Evolutionary conservation across 768 basidiomycete genomes (phyloP).

Genomic region (Serendipita indica): DNA sequence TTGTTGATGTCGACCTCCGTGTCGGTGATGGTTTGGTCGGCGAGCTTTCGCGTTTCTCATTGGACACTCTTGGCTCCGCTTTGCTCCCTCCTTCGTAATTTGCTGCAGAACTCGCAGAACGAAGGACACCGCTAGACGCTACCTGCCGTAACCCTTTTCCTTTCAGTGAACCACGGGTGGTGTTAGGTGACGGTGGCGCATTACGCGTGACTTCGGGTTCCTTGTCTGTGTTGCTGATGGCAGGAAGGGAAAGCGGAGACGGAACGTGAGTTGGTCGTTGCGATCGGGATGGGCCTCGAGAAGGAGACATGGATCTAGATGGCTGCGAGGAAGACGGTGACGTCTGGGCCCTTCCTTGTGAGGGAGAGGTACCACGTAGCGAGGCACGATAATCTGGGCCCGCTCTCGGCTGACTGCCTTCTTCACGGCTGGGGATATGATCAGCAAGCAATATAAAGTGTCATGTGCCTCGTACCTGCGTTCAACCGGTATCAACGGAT

Average conservation of each 20-base stretch:
- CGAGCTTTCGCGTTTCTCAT: not conserved
- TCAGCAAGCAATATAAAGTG: not conserved
- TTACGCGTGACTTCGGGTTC: not conserved
- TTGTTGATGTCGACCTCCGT: not conserved
- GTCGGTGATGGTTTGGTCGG: conserved; percentile 2
- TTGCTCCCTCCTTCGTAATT: too few species aligned
- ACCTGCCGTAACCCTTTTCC: not conserved
- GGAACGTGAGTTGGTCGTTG: conserved; percentile 18
- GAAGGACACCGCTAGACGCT: not conserved
- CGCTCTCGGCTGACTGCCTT: not conserved
- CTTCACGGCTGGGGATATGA: not conserved
- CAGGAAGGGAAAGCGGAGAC: conserved; percentile 24
- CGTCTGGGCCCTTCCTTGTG: not conserved
- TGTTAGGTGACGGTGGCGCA: not conserved
- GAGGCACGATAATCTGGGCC: not conserved
- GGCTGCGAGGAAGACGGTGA: not conserved
- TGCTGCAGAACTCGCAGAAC: not conserved
- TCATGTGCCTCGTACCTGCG: not conserved
- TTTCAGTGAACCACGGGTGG: not conserved
- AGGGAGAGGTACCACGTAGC: not conserved
- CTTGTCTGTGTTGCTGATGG: conserved; percentile 22
- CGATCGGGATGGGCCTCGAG: conserved; percentile 25
- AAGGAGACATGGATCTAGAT: conserved; percentile 22
- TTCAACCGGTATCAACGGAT: not conserved
- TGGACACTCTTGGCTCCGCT: not conserved